phyloP scores from a whole-genome alignment of 768 basidiomycete species.

The Panellus pusillus region DNA sequence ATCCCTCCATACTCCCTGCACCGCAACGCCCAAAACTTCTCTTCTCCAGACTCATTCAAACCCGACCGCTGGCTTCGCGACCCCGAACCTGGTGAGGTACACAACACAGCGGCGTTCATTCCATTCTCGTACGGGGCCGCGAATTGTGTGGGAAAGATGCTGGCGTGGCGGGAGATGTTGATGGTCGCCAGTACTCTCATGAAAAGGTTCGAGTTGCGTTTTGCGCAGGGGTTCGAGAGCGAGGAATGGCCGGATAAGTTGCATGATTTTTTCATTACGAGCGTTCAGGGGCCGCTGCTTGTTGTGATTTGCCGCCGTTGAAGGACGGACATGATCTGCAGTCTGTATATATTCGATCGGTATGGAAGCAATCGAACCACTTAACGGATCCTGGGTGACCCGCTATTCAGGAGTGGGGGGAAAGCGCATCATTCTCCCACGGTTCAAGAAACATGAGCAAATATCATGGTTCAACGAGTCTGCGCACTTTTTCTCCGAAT shows the following conservation, averaged over 20 bases:
- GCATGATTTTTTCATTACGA: constrained; percentile 36
- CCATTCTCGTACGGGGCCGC: constrained; percentile 45
- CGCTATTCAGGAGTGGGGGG: no score
- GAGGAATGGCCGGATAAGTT: constrained; percentile 33
- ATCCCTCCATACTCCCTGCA: constrained; percentile 46
- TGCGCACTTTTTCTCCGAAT: no score
- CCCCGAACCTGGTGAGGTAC: constrained; percentile 14
- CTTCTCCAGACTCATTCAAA: constrained; percentile 43
- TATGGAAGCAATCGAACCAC: no score
- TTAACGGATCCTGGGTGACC: no score
- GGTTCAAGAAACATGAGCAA: no score
- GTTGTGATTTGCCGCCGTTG: constrained; percentile 17
- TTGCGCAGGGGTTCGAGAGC: constrained; percentile 32
- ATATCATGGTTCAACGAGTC: no score
- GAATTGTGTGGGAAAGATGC: constrained; percentile 43
- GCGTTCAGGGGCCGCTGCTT: constrained; percentile 30
- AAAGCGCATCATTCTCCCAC: no score
- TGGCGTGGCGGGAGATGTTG: constrained; percentile 42
- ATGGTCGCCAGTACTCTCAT: constrained; percentile 38
- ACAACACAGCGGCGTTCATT: constrained; percentile 36
- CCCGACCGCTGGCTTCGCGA: constrained; percentile 39
- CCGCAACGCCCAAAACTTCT: constrained; percentile 50
- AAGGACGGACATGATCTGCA: no score
- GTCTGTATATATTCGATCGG: no score
- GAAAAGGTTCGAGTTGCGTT: constrained; percentile 37